These are phyloP conservation scores for Beauveria bassiana DNA, from an alignment of 2,329 filamentous ascomycete genomes.

Conservation along the genomic window DNA sequence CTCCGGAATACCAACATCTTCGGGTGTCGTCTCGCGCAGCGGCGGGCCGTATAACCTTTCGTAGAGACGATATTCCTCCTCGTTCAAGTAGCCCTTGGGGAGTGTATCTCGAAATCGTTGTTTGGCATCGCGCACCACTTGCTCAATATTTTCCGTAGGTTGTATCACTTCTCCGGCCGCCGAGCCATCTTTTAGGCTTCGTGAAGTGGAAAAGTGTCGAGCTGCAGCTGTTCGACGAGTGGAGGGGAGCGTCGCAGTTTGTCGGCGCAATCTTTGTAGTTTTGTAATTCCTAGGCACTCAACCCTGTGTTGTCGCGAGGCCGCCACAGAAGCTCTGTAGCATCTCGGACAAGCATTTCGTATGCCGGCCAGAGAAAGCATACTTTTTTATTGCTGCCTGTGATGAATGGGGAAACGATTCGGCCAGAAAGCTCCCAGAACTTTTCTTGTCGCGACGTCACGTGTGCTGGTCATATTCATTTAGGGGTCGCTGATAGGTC, in stretches of 20 bases:
- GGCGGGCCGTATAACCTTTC: constrained; percentile 75
- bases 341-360: constrained; percentile 8
- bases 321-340: background rate
- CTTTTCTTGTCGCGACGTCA: constrained; percentile 9
- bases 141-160: constrained; percentile 41
- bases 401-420: background rate
- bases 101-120: constrained; percentile 70
- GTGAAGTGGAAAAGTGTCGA: constrained; percentile 24
- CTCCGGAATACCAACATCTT: constrained; percentile 47
- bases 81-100: constrained; percentile 61
- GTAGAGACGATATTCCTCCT: constrained; percentile 67
- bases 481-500: constrained; percentile 10
- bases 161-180: background rate
- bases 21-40: constrained; percentile 50
- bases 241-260: background rate
- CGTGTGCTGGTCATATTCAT: constrained; percentile 10
- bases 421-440: background rate
- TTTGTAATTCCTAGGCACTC: background rate
- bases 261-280: background rate
- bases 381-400: background rate
- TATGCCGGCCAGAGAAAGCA: constrained; percentile 6
- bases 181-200: constrained; percentile 17
- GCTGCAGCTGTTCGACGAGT: constrained; percentile 12
- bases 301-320: background rate
- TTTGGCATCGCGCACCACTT: constrained; percentile 61